These are phyloP conservation scores for Pyrus hybrid DNA, from an alignment of 331 rosid species.

Conservation along the genomic window DNA sequence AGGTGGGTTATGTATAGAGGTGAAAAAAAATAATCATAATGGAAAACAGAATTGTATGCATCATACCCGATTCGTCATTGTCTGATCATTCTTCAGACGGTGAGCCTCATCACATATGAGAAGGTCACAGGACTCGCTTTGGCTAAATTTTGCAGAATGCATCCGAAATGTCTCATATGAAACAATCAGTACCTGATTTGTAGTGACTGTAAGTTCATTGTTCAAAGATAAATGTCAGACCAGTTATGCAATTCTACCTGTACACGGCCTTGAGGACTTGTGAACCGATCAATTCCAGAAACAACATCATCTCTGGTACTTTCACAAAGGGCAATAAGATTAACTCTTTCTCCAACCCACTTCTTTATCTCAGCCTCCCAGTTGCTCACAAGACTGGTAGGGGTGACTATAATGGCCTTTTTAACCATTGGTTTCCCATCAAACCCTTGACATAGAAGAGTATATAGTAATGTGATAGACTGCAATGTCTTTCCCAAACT, in stretches of 20 bases:
- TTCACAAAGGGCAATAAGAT: constrained; percentile 77
- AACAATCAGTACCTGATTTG: constrained; percentile 71
- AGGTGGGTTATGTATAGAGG: not conserved
- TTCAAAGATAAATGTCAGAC: constrained; percentile 5
- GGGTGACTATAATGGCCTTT: constrained; percentile 89
- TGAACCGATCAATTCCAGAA: constrained; percentile 70
- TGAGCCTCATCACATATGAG: constrained; percentile 99
- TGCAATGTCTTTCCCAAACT: constrained; percentile 99
- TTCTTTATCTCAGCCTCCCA: constrained; percentile 95
- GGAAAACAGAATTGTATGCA: not conserved
- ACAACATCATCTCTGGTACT: constrained; percentile 78
- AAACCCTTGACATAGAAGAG: constrained; percentile 89
- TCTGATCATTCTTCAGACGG: constrained; percentile 92
- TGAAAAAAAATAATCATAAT: not conserved
- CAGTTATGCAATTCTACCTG: constrained; percentile 38
- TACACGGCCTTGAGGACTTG: constrained; percentile 41
- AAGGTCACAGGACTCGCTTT: constrained; percentile 69
- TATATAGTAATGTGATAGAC: constrained; percentile 80
- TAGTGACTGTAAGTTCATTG: not conserved
- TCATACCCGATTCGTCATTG: constrained; percentile 81
- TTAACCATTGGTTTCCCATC: constrained; percentile 73
- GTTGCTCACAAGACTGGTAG: constrained; percentile 96
- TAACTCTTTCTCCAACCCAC: constrained; percentile 86
- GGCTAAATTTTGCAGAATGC: constrained; percentile 75
- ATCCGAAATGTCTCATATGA: constrained; percentile 93